These are phyloP conservation scores for Typha latifolia DNA, from an alignment of 176 grass and related monocot species.

Conservation along the genomic window DNA sequence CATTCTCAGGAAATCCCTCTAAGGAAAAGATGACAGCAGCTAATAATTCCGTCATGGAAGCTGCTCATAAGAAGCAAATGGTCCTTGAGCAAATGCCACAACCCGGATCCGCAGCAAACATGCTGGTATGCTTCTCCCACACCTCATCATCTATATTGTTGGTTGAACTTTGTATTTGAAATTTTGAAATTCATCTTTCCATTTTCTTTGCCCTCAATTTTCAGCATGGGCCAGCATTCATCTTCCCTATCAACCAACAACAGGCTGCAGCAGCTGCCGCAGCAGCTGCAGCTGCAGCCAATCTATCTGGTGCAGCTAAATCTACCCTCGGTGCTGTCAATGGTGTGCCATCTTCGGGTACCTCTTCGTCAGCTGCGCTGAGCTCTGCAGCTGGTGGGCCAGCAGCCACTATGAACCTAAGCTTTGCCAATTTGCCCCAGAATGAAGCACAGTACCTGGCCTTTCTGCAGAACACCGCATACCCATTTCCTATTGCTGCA, in stretches of 20 bases:
- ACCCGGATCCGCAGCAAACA: constrained; percentile 34
- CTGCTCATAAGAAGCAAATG: constrained; percentile 67
- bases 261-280: constrained; percentile 35
- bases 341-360: constrained; percentile 29
- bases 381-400: constrained; percentile 29
- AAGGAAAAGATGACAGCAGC: constrained; percentile 41
- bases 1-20: constrained; percentile 30
- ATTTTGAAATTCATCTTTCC: neutral
- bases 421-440: constrained; percentile 55
- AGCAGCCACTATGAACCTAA: constrained; percentile 61
- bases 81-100: constrained; percentile 64
- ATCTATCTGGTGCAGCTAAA: constrained; percentile 42
- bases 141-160: neutral
- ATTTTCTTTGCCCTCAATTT: neutral
- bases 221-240: constrained; percentile 70
- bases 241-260: constrained; percentile 83
- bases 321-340: constrained; percentile 25
- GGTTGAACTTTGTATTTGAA: neutral
- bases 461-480: constrained; percentile 60
- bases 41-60: constrained; percentile 41
- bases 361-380: constrained; percentile 19
- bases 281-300: constrained; percentile 44
- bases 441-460: constrained; percentile 73
- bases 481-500: constrained; percentile 66
- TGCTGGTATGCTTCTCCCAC: constrained; percentile 36